Base-by-base conservation (phyloP, 129 eudicot genomes). In the Centella asiatica region DNA sequence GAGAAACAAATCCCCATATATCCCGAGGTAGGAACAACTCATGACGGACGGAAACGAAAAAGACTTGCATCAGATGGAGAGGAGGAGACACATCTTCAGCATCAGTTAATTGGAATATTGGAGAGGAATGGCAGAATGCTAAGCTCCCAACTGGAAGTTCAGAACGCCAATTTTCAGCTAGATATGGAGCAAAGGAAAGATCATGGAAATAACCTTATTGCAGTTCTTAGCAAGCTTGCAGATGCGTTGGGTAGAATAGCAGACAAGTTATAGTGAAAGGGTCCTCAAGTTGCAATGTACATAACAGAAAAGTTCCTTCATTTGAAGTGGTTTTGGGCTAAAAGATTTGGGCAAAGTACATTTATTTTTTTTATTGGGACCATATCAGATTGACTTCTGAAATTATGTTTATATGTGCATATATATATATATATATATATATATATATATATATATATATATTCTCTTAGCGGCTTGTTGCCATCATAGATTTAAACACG, bases 231-330 rank as follows among this genome's bases (percentile, higher is more conserved):
- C 66, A 90, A 86, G 82, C 85, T 90, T 45, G 97, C 95, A 17
- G 97, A 86, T 73, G 93, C 97, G 40, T 67, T 90, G 75, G 95
- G 85, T 67, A 79, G 73, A 55, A 90, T 90, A 69, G 97, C 97
- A 51, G 97, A 90, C 70, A 90, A 90, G 72, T 73, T 90, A 45
- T 86, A 90, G 90, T n/a, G 47, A 13, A 53, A 31, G 50, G 44
- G 42, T 58, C 60, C 33, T 60, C 57, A 31, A 65, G 46, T 62
- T 26, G 61, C 44, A 70, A 33, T 66, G 79, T 77, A 70, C 72
- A 71, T 67, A 71, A 40, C 54, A 29, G 66, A 53, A 68, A 27
- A 25, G 32, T 11, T 10, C 9, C 34, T 59, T 39, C 44, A 37
- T 37, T 36, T 55, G 55, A 51, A 51, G 46, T 67, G 47, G 64